A percentile compares a stretch with the other conserved stretches of the same genome.
phyloP scores from a whole-genome alignment of 179 eudicot species.

The Corrigiola litoralis region DNA sequence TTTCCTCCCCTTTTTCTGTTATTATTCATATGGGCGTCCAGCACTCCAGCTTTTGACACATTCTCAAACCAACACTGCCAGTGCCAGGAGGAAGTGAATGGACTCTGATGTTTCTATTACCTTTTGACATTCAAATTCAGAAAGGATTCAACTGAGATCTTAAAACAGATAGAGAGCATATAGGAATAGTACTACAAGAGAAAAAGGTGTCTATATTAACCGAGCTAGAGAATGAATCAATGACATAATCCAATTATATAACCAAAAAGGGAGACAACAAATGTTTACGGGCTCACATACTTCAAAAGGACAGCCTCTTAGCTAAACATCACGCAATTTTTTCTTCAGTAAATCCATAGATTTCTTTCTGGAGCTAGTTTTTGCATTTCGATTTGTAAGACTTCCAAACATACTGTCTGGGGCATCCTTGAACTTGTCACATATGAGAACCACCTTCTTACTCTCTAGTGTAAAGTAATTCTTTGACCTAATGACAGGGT shows the following conservation, averaged over 20 bases:
- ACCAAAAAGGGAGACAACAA: slow-evolving; percentile 8
- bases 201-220: slow-evolving; percentile 20
- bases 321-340: slow-evolving; percentile 74
- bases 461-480: slow-evolving; percentile 68
- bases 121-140: neutral
- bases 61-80: too few relatives aligned
- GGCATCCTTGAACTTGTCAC: slow-evolving; percentile 85
- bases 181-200: slow-evolving; percentile 7
- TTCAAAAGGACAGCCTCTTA: slow-evolving; percentile 27
- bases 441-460: slow-evolving; percentile 73
- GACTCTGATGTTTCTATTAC: too few relatives aligned
- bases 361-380: slow-evolving; percentile 71
- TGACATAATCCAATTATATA: slow-evolving; percentile 1
- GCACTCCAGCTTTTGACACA: too few relatives aligned
- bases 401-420: slow-evolving; percentile 84
- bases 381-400: slow-evolving; percentile 73
- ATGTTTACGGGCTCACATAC: slow-evolving; percentile 10
- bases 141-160: slow-evolving; percentile 14
- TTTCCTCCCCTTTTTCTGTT: too few relatives aligned
- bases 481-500: slow-evolving; percentile 83
- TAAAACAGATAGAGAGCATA: slow-evolving; percentile 1
- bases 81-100: neutral
- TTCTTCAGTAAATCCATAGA: slow-evolving; percentile 77
- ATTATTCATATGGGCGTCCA: too few relatives aligned
- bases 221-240: slow-evolving; percentile 15